Percentiles rank a stretch among this genome's conserved stretches.
Evolutionary conservation across 345 rosid species (phyloP).

Genomic region (Limnanthes douglasii): DNA sequence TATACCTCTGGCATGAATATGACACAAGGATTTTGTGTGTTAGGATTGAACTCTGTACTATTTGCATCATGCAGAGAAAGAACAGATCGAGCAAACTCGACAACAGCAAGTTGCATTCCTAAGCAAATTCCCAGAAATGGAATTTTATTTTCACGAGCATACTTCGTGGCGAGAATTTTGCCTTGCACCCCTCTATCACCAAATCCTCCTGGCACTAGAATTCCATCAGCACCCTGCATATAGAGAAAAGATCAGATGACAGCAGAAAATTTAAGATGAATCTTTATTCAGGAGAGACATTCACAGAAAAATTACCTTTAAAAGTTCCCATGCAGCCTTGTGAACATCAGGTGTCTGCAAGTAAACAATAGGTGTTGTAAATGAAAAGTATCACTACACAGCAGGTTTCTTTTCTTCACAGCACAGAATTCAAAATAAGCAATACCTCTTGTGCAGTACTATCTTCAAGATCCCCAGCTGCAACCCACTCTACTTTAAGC

Average conservation of each 20-base stretch:
- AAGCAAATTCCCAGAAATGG: slow-evolving; percentile 78
- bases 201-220: slow-evolving; percentile 84
- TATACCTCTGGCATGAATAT: slow-evolving; percentile 76
- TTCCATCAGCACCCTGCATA: slow-evolving; percentile 56
- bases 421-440: slow-evolving; percentile 6
- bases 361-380: slow-evolving; percentile 5
- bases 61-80: slow-evolving; percentile 55
- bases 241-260: slow-evolving; percentile 1
- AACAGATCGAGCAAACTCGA: slow-evolving; percentile 66
- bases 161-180: slow-evolving; percentile 66
- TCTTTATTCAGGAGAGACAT: background rate
- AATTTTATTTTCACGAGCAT: slow-evolving; percentile 57
- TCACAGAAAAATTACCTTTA: slow-evolving; percentile 27
- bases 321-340: slow-evolving; percentile 50
- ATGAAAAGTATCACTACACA: background rate
- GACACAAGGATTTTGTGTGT: slow-evolving; percentile 60
- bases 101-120: slow-evolving; percentile 81
- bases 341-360: slow-evolving; percentile 45
- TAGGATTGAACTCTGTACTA: slow-evolving; percentile 64
- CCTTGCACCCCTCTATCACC: slow-evolving; percentile 88
- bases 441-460: slow-evolving; percentile 33
- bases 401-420: background rate
- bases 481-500: slow-evolving; percentile 61
- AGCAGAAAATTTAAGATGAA: no score
- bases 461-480: slow-evolving; percentile 76